Evolutionary conservation across 106 monocot genomes (phyloP).

Genomic region (Acorus gramineus): DNA sequence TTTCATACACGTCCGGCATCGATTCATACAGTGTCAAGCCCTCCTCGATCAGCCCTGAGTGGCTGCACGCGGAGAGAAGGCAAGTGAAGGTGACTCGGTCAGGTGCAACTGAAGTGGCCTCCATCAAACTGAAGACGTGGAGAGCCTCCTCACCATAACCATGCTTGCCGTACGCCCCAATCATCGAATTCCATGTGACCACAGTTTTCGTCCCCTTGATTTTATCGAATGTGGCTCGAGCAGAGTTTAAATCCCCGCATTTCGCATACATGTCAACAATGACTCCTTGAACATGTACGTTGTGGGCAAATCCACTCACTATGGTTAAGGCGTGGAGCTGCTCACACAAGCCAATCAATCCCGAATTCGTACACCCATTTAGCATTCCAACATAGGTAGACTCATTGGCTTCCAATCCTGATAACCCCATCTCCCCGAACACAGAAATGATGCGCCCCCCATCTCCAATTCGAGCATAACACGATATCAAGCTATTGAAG

Average conservation of each 20-base stretch:
- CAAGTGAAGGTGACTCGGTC: conserved; percentile 39
- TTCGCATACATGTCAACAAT: conserved; percentile 44
- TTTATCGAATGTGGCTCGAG: conserved; percentile 16
- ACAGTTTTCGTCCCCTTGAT: conserved; percentile 1
- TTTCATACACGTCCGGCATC: conserved; percentile 17
- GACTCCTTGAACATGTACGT: conserved; percentile 21
- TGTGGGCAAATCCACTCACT: conserved; percentile 17
- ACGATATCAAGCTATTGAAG: conserved; percentile 35
- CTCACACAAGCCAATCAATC: conserved; percentile 13
- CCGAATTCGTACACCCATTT: conserved; percentile 31
- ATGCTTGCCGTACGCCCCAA: conserved; percentile 45
- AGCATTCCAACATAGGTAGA: conserved; percentile 32
- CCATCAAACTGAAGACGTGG: conserved; percentile 26
- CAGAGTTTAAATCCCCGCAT: conserved; percentile 23
- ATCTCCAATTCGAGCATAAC: conserved; percentile 8
- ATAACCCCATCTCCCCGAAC: conserved; percentile 17
- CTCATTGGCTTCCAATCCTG: conserved; percentile 22
- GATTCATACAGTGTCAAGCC: conserved; percentile 23
- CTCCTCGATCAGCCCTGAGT: conserved; percentile 31
- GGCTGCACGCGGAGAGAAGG: conserved; percentile 50
- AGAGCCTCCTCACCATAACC: conserved; percentile 27
- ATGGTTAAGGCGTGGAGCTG: conserved; percentile 28
- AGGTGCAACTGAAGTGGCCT: conserved; percentile 9
- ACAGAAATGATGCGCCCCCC: conserved; percentile 6
- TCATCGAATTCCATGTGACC: conserved; percentile 44